phyloP scores from a whole-genome alignment of 495 filamentous ascomycete species.

The Xylaria scruposa region DNA sequence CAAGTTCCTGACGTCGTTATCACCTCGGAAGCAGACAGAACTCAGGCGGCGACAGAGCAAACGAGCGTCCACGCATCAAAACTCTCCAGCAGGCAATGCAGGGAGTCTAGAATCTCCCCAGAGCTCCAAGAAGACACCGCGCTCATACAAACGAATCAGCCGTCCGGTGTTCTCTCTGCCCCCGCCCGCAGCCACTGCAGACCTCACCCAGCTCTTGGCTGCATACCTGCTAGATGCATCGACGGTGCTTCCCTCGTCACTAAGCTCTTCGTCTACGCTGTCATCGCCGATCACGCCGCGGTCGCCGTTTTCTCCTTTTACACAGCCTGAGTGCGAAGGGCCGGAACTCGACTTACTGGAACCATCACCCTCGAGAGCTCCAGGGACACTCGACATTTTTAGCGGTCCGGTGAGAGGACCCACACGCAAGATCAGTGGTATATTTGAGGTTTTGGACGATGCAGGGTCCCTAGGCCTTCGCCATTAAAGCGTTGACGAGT shows the following conservation, averaged over 20 bases:
- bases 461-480: background rate
- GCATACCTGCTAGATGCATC: conserved; percentile 39
- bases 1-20: conserved; percentile 35
- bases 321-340: conserved; percentile 30
- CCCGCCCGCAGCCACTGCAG: conserved; percentile 36
- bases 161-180: conserved; percentile 43
- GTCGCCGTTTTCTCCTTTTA: conserved; percentile 35
- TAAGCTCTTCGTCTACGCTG: conserved; percentile 35
- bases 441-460: conserved; percentile 42
- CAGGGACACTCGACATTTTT: conserved; percentile 21
- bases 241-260: conserved; percentile 27
- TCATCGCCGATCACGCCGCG: conserved; percentile 33
- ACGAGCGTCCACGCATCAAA: conserved; percentile 34
- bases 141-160: conserved; percentile 47
- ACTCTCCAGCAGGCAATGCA: conserved; percentile 5
- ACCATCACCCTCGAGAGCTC: conserved; percentile 38
- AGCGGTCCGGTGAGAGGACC: conserved; percentile 28
- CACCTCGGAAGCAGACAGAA: conserved; percentile 44
- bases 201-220: conserved; percentile 41
- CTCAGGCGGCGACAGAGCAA: conserved; percentile 47
- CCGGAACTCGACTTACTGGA: conserved; percentile 47
- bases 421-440: conserved; percentile 43
- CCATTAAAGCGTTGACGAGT: background rate
- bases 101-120: conserved; percentile 21
- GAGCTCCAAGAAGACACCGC: conserved; percentile 33